phyloP scores from a whole-genome alignment of 306 rosid genomes.

The Albizia julibrissin region DNA sequence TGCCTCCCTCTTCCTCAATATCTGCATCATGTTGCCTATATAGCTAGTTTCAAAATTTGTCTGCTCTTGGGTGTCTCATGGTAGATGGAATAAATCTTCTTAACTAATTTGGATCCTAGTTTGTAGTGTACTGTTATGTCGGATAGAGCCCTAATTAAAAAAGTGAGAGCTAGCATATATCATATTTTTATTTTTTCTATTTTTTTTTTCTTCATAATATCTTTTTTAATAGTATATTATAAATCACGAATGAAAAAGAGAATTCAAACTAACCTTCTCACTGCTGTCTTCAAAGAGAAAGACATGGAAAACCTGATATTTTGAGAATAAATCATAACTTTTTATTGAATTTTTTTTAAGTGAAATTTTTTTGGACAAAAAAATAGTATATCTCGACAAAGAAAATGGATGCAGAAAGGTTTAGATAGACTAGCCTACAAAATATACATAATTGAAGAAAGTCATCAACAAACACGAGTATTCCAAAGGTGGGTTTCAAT shows the following conservation, averaged over 20 bases:
- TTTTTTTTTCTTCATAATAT: neutral
- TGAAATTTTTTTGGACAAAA: neutral
- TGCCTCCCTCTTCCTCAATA: slow-evolving; percentile 21
- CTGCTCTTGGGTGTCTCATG: slow-evolving; percentile 7
- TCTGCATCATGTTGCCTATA: slow-evolving; percentile 15
- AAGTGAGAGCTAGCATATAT: neutral
- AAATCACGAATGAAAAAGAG: neutral
- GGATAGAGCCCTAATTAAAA: neutral
- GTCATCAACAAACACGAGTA: neutral
- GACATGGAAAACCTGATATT: neutral
- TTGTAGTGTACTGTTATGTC: neutral
- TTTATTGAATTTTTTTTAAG: neutral
- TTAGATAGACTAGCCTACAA: neutral
- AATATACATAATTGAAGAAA: neutral
- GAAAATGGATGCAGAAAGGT: neutral
- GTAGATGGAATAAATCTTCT: neutral
- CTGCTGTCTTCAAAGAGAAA: neutral
- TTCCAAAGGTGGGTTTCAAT: neutral
- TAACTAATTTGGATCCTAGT: neutral
- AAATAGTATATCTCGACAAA: neutral
- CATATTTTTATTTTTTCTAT: neutral
- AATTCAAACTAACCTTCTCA: neutral
- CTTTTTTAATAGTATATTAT: neutral
- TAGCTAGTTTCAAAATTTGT: slow-evolving; percentile 19
- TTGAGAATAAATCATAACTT: neutral